Conservation (phyloP, 2,329 filamentous ascomycete species). For the Stenocarpella maydis region DNA sequence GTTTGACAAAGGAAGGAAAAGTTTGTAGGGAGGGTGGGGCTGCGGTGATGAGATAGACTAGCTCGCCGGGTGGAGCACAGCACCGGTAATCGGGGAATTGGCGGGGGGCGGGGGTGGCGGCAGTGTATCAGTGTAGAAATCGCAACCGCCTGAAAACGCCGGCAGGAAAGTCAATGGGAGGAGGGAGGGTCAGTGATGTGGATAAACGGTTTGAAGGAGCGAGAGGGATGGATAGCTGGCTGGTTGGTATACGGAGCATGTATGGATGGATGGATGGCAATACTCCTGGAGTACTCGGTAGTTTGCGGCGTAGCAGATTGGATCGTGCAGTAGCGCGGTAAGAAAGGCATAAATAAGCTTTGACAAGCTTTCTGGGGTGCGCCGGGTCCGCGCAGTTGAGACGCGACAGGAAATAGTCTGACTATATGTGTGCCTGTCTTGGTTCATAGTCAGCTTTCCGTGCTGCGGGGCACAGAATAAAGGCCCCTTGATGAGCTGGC, state of each 20-base stretch:
- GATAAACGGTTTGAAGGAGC: neutral
- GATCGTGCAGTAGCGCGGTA: neutral
- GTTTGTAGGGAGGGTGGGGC: slow-evolving; percentile 3
- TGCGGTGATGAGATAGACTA: neutral
- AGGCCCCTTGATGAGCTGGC: neutral
- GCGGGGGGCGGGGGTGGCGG: too few species aligned
- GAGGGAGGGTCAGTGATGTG: neutral
- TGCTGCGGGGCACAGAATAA: slow-evolving; percentile 12
- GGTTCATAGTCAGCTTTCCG: too few species aligned
- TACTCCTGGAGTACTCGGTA: too few species aligned
- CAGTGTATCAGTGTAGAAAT: too few species aligned
- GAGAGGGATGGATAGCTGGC: slow-evolving; percentile 7
- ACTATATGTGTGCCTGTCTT: too few species aligned
- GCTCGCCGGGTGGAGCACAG: neutral
- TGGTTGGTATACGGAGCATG: neutral
- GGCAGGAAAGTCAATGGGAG: too few species aligned
- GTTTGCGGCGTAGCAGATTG: slow-evolving; percentile 5
- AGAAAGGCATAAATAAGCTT: slow-evolving; percentile 4
- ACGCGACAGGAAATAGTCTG: too few species aligned
- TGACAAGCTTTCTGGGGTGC: neutral
- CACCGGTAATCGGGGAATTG: neutral
- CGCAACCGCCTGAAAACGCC: neutral
- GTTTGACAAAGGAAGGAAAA: slow-evolving; percentile 21
- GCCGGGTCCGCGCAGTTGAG: too few species aligned
- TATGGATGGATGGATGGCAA: neutral